Base-by-base conservation (phyloP, 108 stramenopile genomes). In the Conticribra guillardii region DNA sequence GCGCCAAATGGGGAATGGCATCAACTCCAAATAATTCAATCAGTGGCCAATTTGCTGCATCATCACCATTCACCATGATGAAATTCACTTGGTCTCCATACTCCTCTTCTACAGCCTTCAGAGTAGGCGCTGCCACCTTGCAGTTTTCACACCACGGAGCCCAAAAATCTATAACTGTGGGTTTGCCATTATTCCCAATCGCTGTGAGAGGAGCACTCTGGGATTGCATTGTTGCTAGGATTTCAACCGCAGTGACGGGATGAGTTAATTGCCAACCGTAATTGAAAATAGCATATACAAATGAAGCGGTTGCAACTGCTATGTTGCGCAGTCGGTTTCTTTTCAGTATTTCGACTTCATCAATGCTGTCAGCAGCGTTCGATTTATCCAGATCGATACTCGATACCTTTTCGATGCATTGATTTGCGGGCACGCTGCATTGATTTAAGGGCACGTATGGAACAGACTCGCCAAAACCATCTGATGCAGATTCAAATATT, bases 101-200 rank as follows among this genome's bases (percentile, higher is more conserved):
- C 54, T 89, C 85, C 61, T 86, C 61, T 59, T 93, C 87, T 0
- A 93, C 57, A 2, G 79, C 54, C 22, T 66, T 52, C 11, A 93
- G 48, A 0, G 92, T 93, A 1, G 92, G 88, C 18, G 89, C 92
- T 29, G 76, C 69, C 18, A 74, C 54, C 53, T 85, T 85, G 54
- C 92, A 93, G 68, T 90, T 93, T 61, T 87, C 81, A 67, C 92
- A 93, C 86, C 84, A 88, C 0, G 89, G 92, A 3, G 92, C 92
- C 92, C 92, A 93, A 81, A 93, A 90, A 52, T 93, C 89, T 48
- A 93, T 84, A 21, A 93, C 76, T 0, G 92, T 87, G 0, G 92
- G 92, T 44, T 88, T 87, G 47, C 77, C 74, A 66, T 90, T 93
- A 41, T 60, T 80, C 16, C 87, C 89, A 76, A 93, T 87, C 16